Evolutionary conservation across 2,329 filamentous ascomycete genomes (phyloP).

Genomic region (Calonectria hawksworthii): DNA sequence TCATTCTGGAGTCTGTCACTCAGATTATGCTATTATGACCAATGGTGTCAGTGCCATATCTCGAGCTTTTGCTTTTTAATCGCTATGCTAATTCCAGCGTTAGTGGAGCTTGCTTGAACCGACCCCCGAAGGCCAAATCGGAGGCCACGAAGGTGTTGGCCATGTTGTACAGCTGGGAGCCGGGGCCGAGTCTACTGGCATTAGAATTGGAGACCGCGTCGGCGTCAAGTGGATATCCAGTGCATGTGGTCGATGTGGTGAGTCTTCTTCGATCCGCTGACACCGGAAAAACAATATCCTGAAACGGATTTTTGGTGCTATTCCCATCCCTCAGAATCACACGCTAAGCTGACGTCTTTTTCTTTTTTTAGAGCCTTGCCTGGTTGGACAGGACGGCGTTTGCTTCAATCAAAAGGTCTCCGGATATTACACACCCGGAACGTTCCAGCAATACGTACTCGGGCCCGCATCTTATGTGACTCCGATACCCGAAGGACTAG

Average conservation of each 20-base stretch:
- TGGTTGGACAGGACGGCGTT: conserved; percentile 3
- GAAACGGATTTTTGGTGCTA: no score
- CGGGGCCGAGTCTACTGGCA: background rate
- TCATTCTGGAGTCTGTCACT: conserved; percentile 18
- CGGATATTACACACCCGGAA: conserved; percentile 13
- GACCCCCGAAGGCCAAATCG: conserved; percentile 12
- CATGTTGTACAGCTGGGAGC: background rate
- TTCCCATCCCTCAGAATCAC: background rate
- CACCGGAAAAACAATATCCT: background rate
- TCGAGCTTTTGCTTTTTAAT: background rate
- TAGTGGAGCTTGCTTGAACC: conserved; percentile 5
- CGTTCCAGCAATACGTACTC: conserved; percentile 19
- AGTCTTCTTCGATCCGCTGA: background rate
- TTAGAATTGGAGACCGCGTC: conserved; percentile 3
- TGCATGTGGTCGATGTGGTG: conserved; percentile 9
- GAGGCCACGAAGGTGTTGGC: conserved; percentile 21
- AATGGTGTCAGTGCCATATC: background rate
- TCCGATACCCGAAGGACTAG: conserved; percentile 14
- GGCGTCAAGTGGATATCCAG: background rate
- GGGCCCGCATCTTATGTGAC: conserved; percentile 18
- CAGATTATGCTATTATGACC: conserved; percentile 13
- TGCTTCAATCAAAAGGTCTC: conserved; percentile 16
- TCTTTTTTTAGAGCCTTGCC: conserved; percentile 2
- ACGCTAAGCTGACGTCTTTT: background rate
- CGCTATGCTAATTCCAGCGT: background rate